phyloP scores from a whole-genome alignment of 176 grass and related monocot genomes.

The bread wheat (Triticum aestivum) region DNA sequence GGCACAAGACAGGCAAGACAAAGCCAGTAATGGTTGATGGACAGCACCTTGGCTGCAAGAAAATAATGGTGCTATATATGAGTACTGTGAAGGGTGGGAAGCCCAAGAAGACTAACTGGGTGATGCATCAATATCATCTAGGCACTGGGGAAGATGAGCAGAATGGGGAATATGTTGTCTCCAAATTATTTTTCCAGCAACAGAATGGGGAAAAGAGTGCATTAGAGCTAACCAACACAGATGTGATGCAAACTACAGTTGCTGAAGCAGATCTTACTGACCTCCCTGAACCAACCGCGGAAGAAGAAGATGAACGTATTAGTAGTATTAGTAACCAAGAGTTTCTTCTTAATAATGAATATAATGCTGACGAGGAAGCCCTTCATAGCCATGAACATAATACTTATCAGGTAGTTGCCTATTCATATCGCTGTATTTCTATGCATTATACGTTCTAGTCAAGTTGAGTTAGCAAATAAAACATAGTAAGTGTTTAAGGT shows the following conservation, averaged over 20 bases:
- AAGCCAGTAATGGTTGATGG: slow-evolving; percentile 77
- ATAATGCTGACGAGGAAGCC: slow-evolving; percentile 26
- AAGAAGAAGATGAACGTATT: slow-evolving; percentile 33
- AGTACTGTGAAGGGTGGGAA: slow-evolving; percentile 67
- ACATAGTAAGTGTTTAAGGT: not conserved
- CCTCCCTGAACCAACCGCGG: slow-evolving; percentile 32
- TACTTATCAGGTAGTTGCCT: slow-evolving; percentile 48
- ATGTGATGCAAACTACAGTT: slow-evolving; percentile 37
- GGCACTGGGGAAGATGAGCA: slow-evolving; percentile 88
- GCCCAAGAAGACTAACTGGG: slow-evolving; percentile 93
- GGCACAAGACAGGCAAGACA: slow-evolving; percentile 99
- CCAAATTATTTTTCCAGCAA: slow-evolving; percentile 93
- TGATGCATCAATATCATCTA: slow-evolving; percentile 95
- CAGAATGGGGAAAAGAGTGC: slow-evolving; percentile 59
- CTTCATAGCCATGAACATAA: slow-evolving; percentile 28
- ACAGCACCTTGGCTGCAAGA: slow-evolving; percentile 80
- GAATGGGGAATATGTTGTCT: slow-evolving; percentile 83
- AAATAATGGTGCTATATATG: slow-evolving; percentile 95
- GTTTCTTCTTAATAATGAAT: slow-evolving; percentile 28
- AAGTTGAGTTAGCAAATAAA: not conserved
- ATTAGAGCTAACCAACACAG: slow-evolving; percentile 27
- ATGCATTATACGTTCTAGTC: not conserved
- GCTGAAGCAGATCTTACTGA: slow-evolving; percentile 30
- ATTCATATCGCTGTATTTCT: slow-evolving; percentile 5
- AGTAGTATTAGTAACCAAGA: slow-evolving; percentile 40